Evolutionary conservation across 2,329 filamentous ascomycete species (phyloP).

Genomic region (Monosporascus sp.): DNA sequence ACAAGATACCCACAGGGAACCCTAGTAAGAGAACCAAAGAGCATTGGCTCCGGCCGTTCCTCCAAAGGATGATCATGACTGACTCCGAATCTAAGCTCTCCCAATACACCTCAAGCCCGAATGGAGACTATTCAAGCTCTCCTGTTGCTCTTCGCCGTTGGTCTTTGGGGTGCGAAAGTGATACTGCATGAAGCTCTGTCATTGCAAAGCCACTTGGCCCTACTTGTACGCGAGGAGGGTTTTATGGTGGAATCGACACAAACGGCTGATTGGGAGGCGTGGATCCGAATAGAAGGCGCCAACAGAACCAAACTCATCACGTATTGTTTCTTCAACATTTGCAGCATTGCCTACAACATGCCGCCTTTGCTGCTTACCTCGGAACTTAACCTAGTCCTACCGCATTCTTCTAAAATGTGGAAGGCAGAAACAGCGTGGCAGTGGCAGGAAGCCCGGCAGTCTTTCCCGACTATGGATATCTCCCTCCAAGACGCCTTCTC

Average conservation of each 20-base stretch:
- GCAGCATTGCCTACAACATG: constrained; percentile 57
- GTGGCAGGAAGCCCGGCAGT: constrained; percentile 53
- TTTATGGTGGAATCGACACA: constrained; percentile 44
- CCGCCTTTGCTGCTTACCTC: constrained; percentile 54
- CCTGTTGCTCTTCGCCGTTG: constrained; percentile 54
- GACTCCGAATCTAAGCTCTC: constrained; percentile 36
- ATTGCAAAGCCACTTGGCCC: constrained; percentile 52
- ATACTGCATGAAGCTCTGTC: constrained; percentile 56
- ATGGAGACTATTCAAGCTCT: constrained; percentile 63
- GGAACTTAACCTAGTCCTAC: constrained; percentile 51
- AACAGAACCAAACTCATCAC: constrained; percentile 56
- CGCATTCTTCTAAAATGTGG: constrained; percentile 52
- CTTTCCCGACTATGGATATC: constrained; percentile 45
- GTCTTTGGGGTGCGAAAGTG: constrained; percentile 56
- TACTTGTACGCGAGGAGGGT: constrained; percentile 55
- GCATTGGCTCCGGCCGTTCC: neutral
- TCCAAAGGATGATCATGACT: constrained; percentile 1
- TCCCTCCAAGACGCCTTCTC: constrained; percentile 53
- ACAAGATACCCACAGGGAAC: constrained; percentile 54
- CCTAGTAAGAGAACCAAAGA: constrained; percentile 43
- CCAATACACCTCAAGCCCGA: constrained; percentile 53
- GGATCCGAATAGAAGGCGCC: constrained; percentile 52
- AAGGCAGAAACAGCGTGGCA: constrained; percentile 52
- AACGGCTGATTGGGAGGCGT: constrained; percentile 52
- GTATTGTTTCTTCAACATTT: constrained; percentile 59